These are phyloP conservation scores for Sclerospora graminicola DNA, from an alignment of 352 stramenopile species.

Conservation along the genomic window DNA sequence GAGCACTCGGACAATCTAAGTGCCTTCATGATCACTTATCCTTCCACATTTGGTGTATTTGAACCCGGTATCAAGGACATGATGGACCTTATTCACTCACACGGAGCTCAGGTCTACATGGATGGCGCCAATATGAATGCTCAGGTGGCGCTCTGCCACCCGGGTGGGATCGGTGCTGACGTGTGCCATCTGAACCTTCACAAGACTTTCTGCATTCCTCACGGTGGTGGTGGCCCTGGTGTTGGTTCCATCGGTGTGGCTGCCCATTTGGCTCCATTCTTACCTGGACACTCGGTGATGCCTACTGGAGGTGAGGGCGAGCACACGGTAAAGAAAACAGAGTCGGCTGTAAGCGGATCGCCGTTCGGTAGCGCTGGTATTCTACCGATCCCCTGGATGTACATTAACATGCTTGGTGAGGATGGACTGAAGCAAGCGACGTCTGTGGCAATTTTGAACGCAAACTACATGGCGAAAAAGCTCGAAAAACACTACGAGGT, in stretches of 20 bases:
- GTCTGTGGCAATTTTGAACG: conserved; percentile 96
- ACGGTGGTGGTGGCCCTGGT: conserved; percentile 95
- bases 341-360: conserved; percentile 87
- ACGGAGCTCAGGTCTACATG: conserved; percentile 99
- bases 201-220: conserved; percentile 99
- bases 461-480: conserved; percentile 98
- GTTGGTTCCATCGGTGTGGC: conserved; percentile 89
- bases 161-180: conserved; percentile 94
- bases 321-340: conserved; percentile 61
- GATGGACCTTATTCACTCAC: conserved; percentile 90
- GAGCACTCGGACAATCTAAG: conserved; percentile 95
- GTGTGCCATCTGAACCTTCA: conserved; percentile 99
- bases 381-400: conserved; percentile 99
- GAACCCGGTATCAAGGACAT: conserved; percentile 97
- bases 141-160: conserved; percentile 96
- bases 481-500: conserved; percentile 93
- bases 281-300: conserved; percentile 91
- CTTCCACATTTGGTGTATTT: conserved; percentile 98
- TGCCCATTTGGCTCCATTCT: conserved; percentile 90
- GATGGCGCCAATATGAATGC: conserved; percentile 99
- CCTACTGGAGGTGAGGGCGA: conserved; percentile 72
- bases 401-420: conserved; percentile 99
- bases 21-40: conserved; percentile 99
- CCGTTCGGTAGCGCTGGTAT: conserved; percentile 97
- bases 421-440: conserved; percentile 91